Base-by-base conservation (phyloP, 2,329 filamentous ascomycete species). In the Verticillium isaacii region DNA sequence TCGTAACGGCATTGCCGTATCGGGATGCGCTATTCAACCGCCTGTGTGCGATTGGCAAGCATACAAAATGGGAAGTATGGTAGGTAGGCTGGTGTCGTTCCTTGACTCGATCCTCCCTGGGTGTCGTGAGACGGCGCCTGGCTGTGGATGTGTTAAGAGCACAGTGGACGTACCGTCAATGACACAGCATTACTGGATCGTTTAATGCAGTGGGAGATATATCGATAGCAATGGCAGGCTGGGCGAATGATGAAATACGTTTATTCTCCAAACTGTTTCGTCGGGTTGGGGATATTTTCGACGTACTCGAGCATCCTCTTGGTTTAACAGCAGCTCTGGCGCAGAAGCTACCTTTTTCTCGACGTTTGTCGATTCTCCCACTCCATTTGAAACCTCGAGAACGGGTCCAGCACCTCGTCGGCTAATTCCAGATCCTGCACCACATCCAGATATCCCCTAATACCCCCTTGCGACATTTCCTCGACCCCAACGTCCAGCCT, bases 21-120 rank as follows among this genome's bases (percentile, higher is more conserved):
- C n/a, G 56, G 36, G 56, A 58, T 45, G 34, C 36, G 12, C 56
- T 58, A 2, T 58, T 58, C 56, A 58, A 58, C 25, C n/a, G 56
- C 23, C 36, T 58, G 34, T 58, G 56, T 29, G 36, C 56, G n/a
- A 17, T 58, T 36, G 23, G 56, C 1, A 29, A 58, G 34, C 36
- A 58, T 14, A 19, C 19, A 25, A 52, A 52, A 52, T 52, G 45
- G 45, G 45, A 52, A 3, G 45, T 52, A n/a, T 52, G 45, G 45
- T 52, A 23, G 19, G 19, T 52, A 23, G 19, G 45, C 8, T 23
- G 9, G 34, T 14, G 3, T 36, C 9, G 34, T 11, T 14, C 14
- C 14, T 36, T 36, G 34, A 3, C 34, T 11, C 34, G 9, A 9
- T 36, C 34, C 7, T 36, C 34, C 9, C 2, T 36, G 14, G 34